phyloP scores from a whole-genome alignment of 2,329 filamentous ascomycete species.

The Phyllosticta citrichinensis region DNA sequence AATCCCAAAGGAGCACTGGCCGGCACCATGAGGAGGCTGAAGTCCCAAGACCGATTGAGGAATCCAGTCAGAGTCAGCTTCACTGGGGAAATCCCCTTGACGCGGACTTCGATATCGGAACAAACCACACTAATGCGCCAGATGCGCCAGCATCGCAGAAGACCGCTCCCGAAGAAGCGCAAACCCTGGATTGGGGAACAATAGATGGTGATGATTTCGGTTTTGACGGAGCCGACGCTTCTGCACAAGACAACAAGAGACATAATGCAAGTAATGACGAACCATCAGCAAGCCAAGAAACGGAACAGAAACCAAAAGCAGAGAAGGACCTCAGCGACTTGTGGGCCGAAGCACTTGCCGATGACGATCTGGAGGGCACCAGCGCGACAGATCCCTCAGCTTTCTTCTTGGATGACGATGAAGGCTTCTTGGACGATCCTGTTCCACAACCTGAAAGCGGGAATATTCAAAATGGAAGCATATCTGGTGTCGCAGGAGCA shows the following conservation, averaged over 20 bases:
- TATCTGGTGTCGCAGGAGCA: not conserved
- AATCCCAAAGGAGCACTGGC: not conserved
- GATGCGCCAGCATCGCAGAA: not conserved
- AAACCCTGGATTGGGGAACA: constrained; percentile 10
- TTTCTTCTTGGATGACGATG: constrained; percentile 74
- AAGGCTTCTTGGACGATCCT: constrained; percentile 71
- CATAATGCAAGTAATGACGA: not conserved
- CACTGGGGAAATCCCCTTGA: not conserved
- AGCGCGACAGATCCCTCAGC: constrained; percentile 34
- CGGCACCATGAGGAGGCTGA: not conserved
- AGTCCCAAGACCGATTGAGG: not conserved
- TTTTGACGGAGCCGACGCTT: not conserved
- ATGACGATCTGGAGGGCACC: constrained; percentile 60
- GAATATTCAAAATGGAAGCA: constrained; percentile 13
- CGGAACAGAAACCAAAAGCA: constrained; percentile 6
- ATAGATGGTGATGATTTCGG: constrained; percentile 1
- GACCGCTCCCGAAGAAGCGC: not conserved
- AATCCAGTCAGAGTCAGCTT: not conserved
- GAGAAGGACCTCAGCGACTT: constrained; percentile 64
- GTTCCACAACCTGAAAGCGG: constrained; percentile 30
- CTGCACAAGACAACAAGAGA: not conserved
- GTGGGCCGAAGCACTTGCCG: constrained; percentile 73
- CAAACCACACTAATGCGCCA: not conserved
- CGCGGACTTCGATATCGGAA: not conserved
- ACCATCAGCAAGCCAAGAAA: not conserved